Conservation (phyloP, 768 basidiomycete genomes). For the Pholiota molesta region DNA sequence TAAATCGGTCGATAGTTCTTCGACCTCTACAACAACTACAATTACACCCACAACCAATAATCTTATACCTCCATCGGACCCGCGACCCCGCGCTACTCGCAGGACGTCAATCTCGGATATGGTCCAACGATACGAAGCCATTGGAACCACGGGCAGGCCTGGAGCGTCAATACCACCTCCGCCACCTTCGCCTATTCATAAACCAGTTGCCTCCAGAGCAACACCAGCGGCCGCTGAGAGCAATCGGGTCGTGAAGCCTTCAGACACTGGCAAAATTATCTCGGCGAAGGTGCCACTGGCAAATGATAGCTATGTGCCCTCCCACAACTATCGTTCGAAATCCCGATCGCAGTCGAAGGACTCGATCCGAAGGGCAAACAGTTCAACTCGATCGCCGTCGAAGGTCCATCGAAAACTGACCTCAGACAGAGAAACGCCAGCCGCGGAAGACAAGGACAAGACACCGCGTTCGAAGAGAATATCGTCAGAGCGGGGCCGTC, state of each 20-base stretch:
- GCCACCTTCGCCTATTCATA: constrained; percentile 34
- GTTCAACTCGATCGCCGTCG: constrained; percentile 16
- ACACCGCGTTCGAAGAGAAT: constrained; percentile 28
- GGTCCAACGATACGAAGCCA: constrained; percentile 81
- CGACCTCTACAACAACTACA: constrained; percentile 27
- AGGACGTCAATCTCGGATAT: constrained; percentile 86
- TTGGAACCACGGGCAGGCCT: constrained; percentile 44
- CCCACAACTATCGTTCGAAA: background rate
- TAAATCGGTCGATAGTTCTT: constrained; percentile 44
- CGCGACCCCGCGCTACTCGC: constrained; percentile 46
- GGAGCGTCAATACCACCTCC: constrained; percentile 23
- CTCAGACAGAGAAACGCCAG: constrained; percentile 11
- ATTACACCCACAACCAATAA: constrained; percentile 34
- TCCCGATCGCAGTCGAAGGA: constrained; percentile 6
- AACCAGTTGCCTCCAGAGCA: constrained; percentile 17
- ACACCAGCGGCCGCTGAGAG: constrained; percentile 10
- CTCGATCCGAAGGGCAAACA: constrained; percentile 7
- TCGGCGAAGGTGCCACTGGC: constrained; percentile 8
- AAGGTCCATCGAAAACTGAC: constrained; percentile 14
- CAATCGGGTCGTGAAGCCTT: constrained; percentile 14
- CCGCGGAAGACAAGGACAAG: constrained; percentile 21
- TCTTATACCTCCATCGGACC: constrained; percentile 51
- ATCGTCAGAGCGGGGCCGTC: constrained; percentile 32
- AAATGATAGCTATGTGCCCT: constrained; percentile 4
- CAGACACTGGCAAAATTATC: background rate